A percentile compares a stretch with the other conserved stretches of the same genome.
Evolutionary conservation across 192 early-diverging fungal species (phyloP).

Genomic region (Phlyctochytrium arcticum): DNA sequence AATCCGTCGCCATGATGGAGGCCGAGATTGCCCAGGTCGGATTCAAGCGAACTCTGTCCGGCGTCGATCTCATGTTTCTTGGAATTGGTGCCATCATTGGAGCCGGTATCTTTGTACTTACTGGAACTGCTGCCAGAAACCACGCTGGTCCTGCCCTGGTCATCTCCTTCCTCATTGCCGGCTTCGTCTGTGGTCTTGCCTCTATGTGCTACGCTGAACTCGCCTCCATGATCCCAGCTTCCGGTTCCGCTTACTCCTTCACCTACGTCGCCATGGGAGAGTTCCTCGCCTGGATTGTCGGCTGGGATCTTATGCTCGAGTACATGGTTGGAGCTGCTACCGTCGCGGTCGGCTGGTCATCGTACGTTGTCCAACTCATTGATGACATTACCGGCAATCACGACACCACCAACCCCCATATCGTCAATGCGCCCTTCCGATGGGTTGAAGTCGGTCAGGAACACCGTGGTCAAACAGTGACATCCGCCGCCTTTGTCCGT

Average conservation of each 20-base stretch:
- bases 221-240: constrained; percentile 79
- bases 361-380: constrained; percentile 71
- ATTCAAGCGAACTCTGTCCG: constrained; percentile 40
- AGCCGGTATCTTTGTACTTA: constrained; percentile 78
- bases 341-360: constrained; percentile 79
- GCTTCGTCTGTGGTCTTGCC: constrained; percentile 65
- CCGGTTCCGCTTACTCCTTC: constrained; percentile 83
- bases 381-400: constrained; percentile 53
- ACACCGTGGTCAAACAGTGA: neutral
- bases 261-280: constrained; percentile 85
- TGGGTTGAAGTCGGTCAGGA: constrained; percentile 48
- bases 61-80: constrained; percentile 58
- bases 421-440: constrained; percentile 67
- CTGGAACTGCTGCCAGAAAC: constrained; percentile 66
- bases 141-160: constrained; percentile 82
- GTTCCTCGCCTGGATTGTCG: constrained; percentile 84
- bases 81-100: constrained; percentile 78
- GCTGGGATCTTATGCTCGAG: constrained; percentile 87
- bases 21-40: neutral
- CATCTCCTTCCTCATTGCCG: constrained; percentile 76
- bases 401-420: no score
- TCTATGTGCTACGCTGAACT: constrained; percentile 85
- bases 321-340: constrained; percentile 78
- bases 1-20: neutral
- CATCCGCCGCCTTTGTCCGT: constrained; percentile 1